Evolutionary conservation across 2,329 filamentous ascomycete genomes (phyloP), one percentile per base, ranked within the genome.

Genomic region (Alternaria atra): DNA sequence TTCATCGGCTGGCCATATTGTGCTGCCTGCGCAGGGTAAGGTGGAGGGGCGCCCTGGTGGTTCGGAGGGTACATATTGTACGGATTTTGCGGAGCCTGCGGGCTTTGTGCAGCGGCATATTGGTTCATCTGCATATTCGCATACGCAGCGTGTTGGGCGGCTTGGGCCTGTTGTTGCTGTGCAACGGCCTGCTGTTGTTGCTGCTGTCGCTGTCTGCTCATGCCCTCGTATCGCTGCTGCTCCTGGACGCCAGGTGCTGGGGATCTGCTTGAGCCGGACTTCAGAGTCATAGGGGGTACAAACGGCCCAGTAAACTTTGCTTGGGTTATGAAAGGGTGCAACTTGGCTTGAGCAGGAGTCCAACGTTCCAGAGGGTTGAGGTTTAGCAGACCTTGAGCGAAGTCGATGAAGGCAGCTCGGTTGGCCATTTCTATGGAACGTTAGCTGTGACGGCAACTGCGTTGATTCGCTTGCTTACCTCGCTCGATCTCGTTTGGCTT

Each of bases 271-370:
- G 92, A 91, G 71, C 91, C 92, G 20, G 93, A 89, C 78, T 97
- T 97, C 61, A 98, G 83, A 74, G 97, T 97, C 93, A 97, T 97
- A 2, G 94, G 94, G 8, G 95, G 95, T 48, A 98, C 92, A 75
- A 99, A 99, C 4, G 94, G 93, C 0, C 93, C 94, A 0, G 94
- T 97, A 76, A 91, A 99, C 82, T 98, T 99, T 75, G 96, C 91
- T 77, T 99, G 95, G 0, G 95, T 99, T 75, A 99, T 99, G 80
- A 99, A 99, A 0, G 95, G 95, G 76, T 99, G 95, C 61, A 97
- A 83, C 77, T 97, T 97, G 34, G 95, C 95, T 81, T 99, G 95
- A 74, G 97, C 94, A 6, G 95, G 95, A 4, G 95, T 97, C 95
- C 95, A 99, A 77, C 95, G 85, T 80, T 99, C 95, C 34, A 99